Percentiles rank a stretch among this genome's conserved stretches.
Conservation (phyloP, 2,329 filamentous ascomycete genomes). For the Aspergillus jensenii region DNA sequence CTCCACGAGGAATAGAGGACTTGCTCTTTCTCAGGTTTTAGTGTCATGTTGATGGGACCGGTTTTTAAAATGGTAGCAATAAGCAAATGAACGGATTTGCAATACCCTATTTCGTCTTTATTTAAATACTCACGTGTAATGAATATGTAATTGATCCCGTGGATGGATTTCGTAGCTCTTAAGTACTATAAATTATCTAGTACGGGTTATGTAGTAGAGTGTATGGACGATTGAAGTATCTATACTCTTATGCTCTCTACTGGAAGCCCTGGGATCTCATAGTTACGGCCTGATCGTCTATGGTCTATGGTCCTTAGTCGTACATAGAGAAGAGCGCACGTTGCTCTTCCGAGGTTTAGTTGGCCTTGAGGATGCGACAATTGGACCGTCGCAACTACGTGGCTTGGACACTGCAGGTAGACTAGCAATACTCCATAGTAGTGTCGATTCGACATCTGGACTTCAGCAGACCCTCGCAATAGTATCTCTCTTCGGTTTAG, state of each 20-base stretch:
- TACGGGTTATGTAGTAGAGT: background rate
- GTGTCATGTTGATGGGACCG: conserved; percentile 17
- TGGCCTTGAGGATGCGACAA: too few species aligned
- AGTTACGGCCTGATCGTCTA: background rate
- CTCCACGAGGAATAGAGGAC: conserved; percentile 52
- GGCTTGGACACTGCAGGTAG: background rate
- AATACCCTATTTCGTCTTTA: conserved; percentile 19
- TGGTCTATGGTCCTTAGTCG: background rate
- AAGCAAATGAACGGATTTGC: conserved; percentile 28
- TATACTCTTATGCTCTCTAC: too few species aligned
- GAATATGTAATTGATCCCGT: conserved; percentile 7
- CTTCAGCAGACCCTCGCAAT: background rate
- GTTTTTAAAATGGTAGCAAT: conserved; percentile 25
- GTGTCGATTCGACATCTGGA: background rate
- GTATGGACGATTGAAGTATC: too few species aligned
- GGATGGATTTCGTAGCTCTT: background rate
- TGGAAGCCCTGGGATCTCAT: background rate
- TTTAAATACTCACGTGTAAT: conserved; percentile 6
- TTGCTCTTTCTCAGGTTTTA: conserved; percentile 13
- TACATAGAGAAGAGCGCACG: background rate
- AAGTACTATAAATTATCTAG: background rate
- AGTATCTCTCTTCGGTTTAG: conserved; percentile 4
- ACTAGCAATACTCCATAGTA: background rate
- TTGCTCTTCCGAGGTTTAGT: too few species aligned
- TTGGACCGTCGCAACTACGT: background rate